Conservation (phyloP, 2,329 filamentous ascomycete species). For the Phyllosticta citribraziliensis region DNA sequence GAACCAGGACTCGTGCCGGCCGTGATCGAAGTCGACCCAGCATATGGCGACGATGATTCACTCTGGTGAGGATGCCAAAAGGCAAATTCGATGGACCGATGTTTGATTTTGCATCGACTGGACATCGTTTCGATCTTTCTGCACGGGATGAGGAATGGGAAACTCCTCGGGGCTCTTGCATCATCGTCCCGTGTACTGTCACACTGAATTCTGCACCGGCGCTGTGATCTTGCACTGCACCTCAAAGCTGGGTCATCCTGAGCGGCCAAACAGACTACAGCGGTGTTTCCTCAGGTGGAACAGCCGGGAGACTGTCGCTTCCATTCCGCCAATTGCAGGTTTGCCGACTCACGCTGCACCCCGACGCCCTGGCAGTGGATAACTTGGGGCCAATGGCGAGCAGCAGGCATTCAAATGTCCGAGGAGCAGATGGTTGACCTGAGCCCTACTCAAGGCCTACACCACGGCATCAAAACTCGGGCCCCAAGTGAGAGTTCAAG, state of each 20-base stretch:
- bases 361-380: background rate
- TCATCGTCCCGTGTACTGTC: background rate
- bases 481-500: no score
- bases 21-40: conserved; percentile 25
- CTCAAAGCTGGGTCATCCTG: background rate
- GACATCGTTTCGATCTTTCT: background rate
- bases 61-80: background rate
- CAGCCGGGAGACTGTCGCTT: background rate
- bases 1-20: conserved; percentile 9
- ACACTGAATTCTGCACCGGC: background rate
- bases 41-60: conserved; percentile 14
- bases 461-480: no score
- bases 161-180: background rate
- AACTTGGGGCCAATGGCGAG: no score
- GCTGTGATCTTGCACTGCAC: background rate
- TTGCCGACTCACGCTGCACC: background rate
- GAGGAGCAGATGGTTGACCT: no score
- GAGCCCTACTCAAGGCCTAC: no score
- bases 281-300: background rate
- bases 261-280: background rate
- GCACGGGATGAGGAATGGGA: background rate
- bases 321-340: background rate
- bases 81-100: background rate
- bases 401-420: no score
- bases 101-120: background rate